These are phyloP conservation scores for Globisporangium apiculatum DNA, from an alignment of 352 stramenopile species.

Conservation along the genomic window DNA sequence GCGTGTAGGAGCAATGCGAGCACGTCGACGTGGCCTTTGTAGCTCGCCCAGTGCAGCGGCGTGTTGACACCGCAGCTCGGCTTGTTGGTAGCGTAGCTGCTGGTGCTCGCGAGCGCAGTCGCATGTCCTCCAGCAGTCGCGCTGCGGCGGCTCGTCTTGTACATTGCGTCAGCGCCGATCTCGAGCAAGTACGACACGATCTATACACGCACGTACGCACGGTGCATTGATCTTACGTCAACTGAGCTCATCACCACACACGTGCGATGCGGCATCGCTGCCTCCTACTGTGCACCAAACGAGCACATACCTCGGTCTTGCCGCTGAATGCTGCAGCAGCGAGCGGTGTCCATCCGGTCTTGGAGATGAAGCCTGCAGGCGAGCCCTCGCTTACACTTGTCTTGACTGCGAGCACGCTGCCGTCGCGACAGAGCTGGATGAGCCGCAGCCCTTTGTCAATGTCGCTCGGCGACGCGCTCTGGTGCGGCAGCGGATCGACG, in stretches of 20 bases:
- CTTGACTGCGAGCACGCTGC: slow-evolving; percentile 26
- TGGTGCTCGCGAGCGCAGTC: background rate
- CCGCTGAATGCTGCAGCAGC: slow-evolving; percentile 59
- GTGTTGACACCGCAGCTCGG: slow-evolving; percentile 41
- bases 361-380: slow-evolving; percentile 63
- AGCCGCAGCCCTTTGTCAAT: slow-evolving; percentile 47
- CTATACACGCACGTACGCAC: slow-evolving; percentile 10
- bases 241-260: background rate
- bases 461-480: slow-evolving; percentile 40
- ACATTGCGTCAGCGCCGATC: slow-evolving; percentile 67
- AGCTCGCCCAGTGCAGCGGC: slow-evolving; percentile 83
- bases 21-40: slow-evolving; percentile 66
- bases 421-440: slow-evolving; percentile 56
- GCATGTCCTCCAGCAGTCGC: background rate
- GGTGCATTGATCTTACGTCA: background rate
- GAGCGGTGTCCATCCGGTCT: slow-evolving; percentile 67
- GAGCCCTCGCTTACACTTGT: slow-evolving; percentile 37
- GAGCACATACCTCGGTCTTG: slow-evolving; percentile 39
- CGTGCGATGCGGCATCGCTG: too few relatives aligned
- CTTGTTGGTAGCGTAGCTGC: slow-evolving; percentile 7
- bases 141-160: slow-evolving; percentile 34
- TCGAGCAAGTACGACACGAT: slow-evolving; percentile 60
- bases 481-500: slow-evolving; percentile 47
- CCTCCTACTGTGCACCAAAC: too few relatives aligned
- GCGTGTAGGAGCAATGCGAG: slow-evolving; percentile 58